Conservation (phyloP, 73 alveolate genomes). For the Tetrahymena malaccensis region DNA sequence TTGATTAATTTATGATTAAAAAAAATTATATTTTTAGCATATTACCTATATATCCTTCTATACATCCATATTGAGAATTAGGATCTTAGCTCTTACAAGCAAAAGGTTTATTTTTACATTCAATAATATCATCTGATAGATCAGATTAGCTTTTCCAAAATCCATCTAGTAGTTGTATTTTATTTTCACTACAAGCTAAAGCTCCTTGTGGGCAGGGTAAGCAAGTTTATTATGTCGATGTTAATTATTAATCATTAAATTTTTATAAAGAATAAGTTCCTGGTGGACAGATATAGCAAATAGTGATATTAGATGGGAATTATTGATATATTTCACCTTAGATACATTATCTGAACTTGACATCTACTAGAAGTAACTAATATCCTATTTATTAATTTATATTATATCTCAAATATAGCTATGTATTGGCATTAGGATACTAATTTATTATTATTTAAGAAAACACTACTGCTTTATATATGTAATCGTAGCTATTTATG, state of each 20-base stretch:
- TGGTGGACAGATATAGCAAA: background rate
- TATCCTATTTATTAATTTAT: background rate
- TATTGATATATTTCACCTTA: background rate
- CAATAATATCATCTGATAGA: background rate
- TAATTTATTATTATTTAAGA: background rate
- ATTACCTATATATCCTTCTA: background rate
- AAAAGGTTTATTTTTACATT: background rate
- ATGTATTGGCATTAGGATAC: background rate
- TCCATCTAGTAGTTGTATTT: background rate
- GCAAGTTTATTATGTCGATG: background rate
- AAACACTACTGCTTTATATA: background rate
- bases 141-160: background rate
- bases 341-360: background rate
- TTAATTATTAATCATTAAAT: background rate
- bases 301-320: background rate
- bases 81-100: background rate
- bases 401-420: background rate
- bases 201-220: background rate
- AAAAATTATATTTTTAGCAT: background rate
- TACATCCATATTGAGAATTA: background rate
- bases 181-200: background rate
- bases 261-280: background rate
- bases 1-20: background rate
- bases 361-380: background rate
- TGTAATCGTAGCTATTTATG: background rate